Base-by-base conservation (phyloP, 2,329 filamentous ascomycete genomes). In the Talaromyces sp. region DNA sequence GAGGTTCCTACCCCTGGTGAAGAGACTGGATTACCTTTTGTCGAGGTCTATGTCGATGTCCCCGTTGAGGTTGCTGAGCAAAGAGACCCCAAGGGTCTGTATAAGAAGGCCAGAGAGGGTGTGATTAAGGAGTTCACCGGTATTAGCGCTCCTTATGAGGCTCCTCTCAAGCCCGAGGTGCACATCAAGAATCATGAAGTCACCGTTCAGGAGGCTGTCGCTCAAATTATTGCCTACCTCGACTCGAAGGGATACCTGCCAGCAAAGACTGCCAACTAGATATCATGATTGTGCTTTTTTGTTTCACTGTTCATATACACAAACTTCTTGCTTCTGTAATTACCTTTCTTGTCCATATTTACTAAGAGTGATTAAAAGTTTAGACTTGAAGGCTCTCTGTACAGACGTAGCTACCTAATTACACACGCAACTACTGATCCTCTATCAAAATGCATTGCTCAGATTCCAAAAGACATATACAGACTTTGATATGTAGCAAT, bases 51-150 rank as follows among this genome's bases (percentile, higher is more conserved):
- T 75, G 89, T 99, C 68, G 93, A 99, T 78, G 88, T 98, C 13
- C 91, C 93, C 14, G 85, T 98, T 70, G 91, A 92, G 79, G 92
- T 95, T 52, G 94, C 95, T 43, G 94, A 98, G 86, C 84, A 94
- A 85, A 88, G 95, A 68, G 95, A 99, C 76, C 95, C 95, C 58
- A 99, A 99, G 87, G 95, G 94, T 5, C 82, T 98, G 67, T 99
- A 99, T 82, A 97, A 97, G 85, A 97, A 97, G 87, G 95, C 95
- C 13, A 84, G 94, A 52, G 89, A 91, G 60, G 95, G 95, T 52
- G 88, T 96, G 78, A 98, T 98, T 80, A 95, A 96, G 80, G 92
- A 98, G 71, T 99, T 99, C 77, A 99, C 95, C 1, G 95, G 95
- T 64, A 92, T 98, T 73, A 93, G 90, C 70, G 93, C 94, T 35